phyloP scores from a whole-genome alignment of 805 yeast species.

The Candida namnaoensis region DNA sequence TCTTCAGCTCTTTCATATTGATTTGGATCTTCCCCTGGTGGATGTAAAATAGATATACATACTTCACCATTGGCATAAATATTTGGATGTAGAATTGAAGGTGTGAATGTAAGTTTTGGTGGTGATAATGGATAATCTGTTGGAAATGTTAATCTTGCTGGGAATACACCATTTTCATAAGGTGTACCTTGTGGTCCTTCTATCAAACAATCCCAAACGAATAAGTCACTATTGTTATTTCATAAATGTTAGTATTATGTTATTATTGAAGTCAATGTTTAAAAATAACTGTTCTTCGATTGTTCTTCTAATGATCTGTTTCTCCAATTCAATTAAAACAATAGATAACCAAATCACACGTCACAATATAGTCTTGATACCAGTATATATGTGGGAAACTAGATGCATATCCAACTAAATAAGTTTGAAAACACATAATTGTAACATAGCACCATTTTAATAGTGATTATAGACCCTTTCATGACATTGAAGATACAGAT shows the following conservation, averaged over 20 bases:
- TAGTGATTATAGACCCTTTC: too few species aligned
- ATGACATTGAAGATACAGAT: background rate
- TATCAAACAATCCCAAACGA: slow-evolving; percentile 76
- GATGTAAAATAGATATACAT: slow-evolving; percentile 89
- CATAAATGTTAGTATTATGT: slow-evolving; percentile 1
- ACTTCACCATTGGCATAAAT: slow-evolving; percentile 92
- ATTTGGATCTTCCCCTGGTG: slow-evolving; percentile 96
- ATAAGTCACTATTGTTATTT: slow-evolving; percentile 33
- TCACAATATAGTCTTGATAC: too few species aligned
- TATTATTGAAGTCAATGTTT: too few species aligned
- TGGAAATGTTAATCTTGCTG: slow-evolving; percentile 67
- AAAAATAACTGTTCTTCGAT: too few species aligned
- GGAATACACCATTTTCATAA: slow-evolving; percentile 82
- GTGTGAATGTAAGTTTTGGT: slow-evolving; percentile 65
- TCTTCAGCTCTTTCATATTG: slow-evolving; percentile 94
- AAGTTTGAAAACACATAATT: too few species aligned
- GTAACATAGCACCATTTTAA: too few species aligned
- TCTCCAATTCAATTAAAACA: too few species aligned
- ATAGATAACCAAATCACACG: too few species aligned
- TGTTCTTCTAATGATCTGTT: too few species aligned
- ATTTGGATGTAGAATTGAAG: slow-evolving; percentile 88
- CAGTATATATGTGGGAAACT: too few species aligned
- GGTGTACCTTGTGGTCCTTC: slow-evolving; percentile 83
- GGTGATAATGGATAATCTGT: slow-evolving; percentile 78
- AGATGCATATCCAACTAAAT: too few species aligned